Evolutionary conservation across 1,139 yeast species (phyloP).

Genomic region (Yamadazyma kanchanaburiensis): DNA sequence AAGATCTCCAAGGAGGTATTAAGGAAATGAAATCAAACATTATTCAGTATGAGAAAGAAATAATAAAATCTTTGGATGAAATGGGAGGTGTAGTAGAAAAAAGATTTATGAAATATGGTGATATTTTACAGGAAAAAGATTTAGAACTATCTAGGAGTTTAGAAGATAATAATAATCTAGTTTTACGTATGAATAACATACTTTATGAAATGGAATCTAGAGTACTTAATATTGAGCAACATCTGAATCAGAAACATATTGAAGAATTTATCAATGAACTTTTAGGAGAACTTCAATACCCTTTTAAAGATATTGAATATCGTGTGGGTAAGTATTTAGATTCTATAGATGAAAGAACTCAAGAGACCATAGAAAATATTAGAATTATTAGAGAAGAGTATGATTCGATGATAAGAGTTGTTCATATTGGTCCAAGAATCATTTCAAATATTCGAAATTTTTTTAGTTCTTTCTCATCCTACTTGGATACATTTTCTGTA

Average conservation of each 20-base stretch:
- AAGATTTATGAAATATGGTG: not conserved
- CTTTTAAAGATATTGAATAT: conserved; percentile 1
- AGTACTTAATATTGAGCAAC: no score
- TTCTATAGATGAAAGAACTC: not conserved
- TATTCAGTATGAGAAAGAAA: conserved; percentile 1
- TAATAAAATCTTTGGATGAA: conserved; percentile 1
- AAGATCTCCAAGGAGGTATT: conserved; percentile 6
- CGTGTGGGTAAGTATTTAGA: conserved; percentile 1
- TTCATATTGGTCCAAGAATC: no score
- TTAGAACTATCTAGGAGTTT: no score
- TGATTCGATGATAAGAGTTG: not conserved
- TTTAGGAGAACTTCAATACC: not conserved
- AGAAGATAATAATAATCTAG: no score
- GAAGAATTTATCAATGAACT: conserved; percentile 1
- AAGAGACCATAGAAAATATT: not conserved
- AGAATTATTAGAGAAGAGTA: not conserved
- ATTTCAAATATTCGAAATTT: no score
- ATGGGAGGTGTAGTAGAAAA: conserved; percentile 2
- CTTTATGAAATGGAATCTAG: no score
- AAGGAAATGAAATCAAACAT: conserved; percentile 7
- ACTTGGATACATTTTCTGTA: no score
- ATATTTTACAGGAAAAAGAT: no score
- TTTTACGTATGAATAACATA: no score
- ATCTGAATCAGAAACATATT: no score
- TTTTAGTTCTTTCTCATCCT: no score